Conservation (phyloP, 208 protist genomes). For the Paratrypanosoma confusum region DNA sequence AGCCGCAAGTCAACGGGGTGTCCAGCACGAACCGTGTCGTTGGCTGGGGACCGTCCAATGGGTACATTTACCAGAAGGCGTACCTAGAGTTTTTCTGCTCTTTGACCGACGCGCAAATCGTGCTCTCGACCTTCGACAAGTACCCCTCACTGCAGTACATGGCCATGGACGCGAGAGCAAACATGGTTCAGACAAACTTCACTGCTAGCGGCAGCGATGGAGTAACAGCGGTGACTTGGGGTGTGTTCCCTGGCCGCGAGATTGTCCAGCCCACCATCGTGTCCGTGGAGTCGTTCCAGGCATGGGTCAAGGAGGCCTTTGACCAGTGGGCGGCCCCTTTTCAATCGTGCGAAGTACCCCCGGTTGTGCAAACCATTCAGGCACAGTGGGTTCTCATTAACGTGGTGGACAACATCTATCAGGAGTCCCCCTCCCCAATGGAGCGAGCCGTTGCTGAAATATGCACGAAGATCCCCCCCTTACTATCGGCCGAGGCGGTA, state of each 20-base stretch:
- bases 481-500: too few relatives aligned
- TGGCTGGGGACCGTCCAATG: conserved; percentile 45
- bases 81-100: conserved; percentile 64
- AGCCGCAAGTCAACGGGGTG: conserved; percentile 82
- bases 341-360: conserved; percentile 18
- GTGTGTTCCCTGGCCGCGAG: conserved; percentile 44
- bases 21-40: conserved; percentile 54
- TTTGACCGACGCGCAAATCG: conserved; percentile 10
- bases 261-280: conserved; percentile 65
- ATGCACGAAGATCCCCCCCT: conserved; percentile 29
- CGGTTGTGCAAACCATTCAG: conserved; percentile 28
- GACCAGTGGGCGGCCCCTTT: conserved; percentile 31
- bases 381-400: conserved; percentile 30
- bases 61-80: conserved; percentile 55
- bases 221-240: conserved; percentile 59
- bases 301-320: conserved; percentile 51
- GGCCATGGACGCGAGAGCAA: conserved; percentile 19
- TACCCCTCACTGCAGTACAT: conserved; percentile 38
- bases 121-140: conserved; percentile 32
- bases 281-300: conserved; percentile 37
- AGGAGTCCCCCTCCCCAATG: conserved; percentile 17
- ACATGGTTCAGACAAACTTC: conserved; percentile 12
- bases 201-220: conserved; percentile 10
- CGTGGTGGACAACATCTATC: conserved; percentile 45
- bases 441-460: conserved; percentile 27